A percentile compares a stretch with the other conserved stretches of the same genome.
Conservation (phyloP, 148 eudicot genomes). For the Rhododendron kiyosumense region DNA sequence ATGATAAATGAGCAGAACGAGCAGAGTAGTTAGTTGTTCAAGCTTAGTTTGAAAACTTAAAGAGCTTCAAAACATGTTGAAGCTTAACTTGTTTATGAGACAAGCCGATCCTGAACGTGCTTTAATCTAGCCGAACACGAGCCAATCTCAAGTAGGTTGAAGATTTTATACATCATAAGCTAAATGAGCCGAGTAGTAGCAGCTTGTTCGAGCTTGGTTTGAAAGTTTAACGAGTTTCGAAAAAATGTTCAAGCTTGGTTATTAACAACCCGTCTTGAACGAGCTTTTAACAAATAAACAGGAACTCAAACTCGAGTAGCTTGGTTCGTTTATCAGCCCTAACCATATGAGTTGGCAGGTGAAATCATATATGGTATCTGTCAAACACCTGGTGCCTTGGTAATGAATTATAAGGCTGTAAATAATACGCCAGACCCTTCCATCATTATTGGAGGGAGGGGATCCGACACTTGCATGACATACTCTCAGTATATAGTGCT, state of each 20-base stretch:
- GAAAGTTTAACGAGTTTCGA: too few relatives aligned
- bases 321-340: too few relatives aligned
- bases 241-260: too few relatives aligned
- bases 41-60: background rate
- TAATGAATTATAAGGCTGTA: background rate
- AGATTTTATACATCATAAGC: background rate
- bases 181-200: background rate
- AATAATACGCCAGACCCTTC: background rate
- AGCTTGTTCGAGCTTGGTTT: background rate
- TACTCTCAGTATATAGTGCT: conserved; percentile 10
- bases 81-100: background rate
- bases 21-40: background rate
- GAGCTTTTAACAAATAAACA: too few relatives aligned
- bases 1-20: background rate
- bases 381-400: background rate
- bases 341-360: background rate
- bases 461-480: background rate
- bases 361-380: background rate
- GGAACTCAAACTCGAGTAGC: too few relatives aligned
- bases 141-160: background rate
- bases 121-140: background rate
- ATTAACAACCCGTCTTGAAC: too few relatives aligned
- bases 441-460: background rate
- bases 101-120: background rate
- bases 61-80: background rate